A percentile compares a stretch with the other conserved stretches of the same genome.
These are phyloP conservation scores for Cladosporium velox DNA, from an alignment of 2,329 filamentous ascomycete species.

Conservation along the genomic window DNA sequence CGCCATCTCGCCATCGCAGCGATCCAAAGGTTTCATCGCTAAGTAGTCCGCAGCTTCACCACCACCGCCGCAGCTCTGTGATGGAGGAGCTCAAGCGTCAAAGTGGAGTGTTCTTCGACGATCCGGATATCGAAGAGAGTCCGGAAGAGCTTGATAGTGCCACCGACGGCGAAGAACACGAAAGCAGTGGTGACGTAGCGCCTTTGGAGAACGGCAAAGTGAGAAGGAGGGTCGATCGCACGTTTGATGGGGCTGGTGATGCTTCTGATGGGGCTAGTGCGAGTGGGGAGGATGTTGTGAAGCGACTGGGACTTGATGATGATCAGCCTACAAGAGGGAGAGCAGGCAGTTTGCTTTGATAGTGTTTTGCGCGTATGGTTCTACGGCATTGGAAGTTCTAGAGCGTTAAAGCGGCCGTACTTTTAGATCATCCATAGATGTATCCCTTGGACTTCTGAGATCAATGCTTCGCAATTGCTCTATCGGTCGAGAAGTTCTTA, in stretches of 20 bases:
- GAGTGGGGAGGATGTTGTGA: background rate
- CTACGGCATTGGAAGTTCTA: background rate
- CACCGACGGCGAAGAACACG: slow-evolving; percentile 19
- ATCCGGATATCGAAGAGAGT: slow-evolving; percentile 36
- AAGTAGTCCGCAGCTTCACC: background rate
- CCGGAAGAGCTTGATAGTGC: slow-evolving; percentile 26
- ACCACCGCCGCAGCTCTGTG: slow-evolving; percentile 36
- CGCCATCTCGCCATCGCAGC: slow-evolving; percentile 26
- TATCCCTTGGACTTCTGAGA: background rate
- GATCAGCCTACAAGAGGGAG: background rate
- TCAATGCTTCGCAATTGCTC: background rate
- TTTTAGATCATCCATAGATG: background rate
- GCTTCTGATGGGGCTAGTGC: background rate
- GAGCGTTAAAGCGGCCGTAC: background rate
- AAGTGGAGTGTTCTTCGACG: slow-evolving; percentile 51
- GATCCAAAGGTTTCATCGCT: slow-evolving; percentile 15
- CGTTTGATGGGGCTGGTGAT: background rate
- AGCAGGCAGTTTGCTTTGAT: slow-evolving; percentile 1
- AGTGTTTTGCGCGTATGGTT: background rate
- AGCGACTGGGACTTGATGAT: slow-evolving; percentile 7
- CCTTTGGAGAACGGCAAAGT: slow-evolving; percentile 7
- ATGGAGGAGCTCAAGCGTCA: slow-evolving; percentile 49
- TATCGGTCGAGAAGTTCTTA: background rate
- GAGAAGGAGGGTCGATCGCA: slow-evolving; percentile 4
- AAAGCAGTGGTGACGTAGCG: slow-evolving; percentile 4